Evolutionary conservation across 2,329 filamentous ascomycete species (phyloP), one percentile per base, ranked within the genome.

Genomic region (Fusarium agapanthi): DNA sequence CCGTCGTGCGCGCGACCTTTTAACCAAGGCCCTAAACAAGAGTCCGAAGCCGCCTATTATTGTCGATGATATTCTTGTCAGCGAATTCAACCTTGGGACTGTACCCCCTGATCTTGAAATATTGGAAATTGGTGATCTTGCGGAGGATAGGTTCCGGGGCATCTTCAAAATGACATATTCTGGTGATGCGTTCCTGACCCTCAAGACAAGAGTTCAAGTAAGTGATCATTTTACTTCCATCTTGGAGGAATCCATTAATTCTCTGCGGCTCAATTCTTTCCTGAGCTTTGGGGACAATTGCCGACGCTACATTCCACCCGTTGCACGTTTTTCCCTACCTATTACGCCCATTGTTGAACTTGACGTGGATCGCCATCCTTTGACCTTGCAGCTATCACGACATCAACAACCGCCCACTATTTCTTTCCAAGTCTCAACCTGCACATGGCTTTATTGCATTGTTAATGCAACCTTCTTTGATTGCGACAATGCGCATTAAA

Each of bases 121-220:
- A 73, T 85, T 99, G 74, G 96, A 99, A 86, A 97, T 99, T 82
- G 96, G 96, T 65, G 96, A 99, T 83, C 86, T 99, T 80, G 96
- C 96, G 59, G 96, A 98, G 84, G 96, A 99, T 85, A 89, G 95
- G 59, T 99, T 99, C 82, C 90, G 96, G 66, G 96, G 96, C 80
- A 98, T 99, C 76, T 99, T 99, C 88, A 98, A 98, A 83, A 98
- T 99, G 95, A 95, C 93, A 81, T 99, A 99, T 82, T 91, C 93
- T 4, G 96, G 96, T 75, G 95, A 99, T 84, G 95, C 96, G 35
- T 98, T 95, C 81, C 84, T 99, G 83, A 98, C 96, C 32, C 87
- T 99, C 72, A 96, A 96, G 82, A 99, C 96, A 65, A 90, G 95
- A 83, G 96, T 99, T 72, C 96, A 99, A 87, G 91, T 93, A 88